These are phyloP conservation scores for Actinidia arguta DNA, from an alignment of 179 eudicot genomes.

Conservation along the genomic window DNA sequence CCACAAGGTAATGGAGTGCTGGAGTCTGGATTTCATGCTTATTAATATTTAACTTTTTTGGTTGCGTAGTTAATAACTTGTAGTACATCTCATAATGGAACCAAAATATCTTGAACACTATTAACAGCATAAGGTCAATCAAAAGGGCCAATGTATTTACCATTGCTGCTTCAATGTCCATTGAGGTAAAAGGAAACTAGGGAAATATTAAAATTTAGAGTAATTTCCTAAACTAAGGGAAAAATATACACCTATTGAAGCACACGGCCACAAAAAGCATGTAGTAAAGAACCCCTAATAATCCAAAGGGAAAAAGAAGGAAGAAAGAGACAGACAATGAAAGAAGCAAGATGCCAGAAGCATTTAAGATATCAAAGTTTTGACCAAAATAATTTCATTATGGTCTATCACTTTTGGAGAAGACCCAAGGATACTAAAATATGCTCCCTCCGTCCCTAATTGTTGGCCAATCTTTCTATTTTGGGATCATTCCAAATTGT, in stretches of 20 bases:
- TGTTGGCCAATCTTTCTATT: no score
- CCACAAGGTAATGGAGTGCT: neutral
- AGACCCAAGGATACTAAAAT: no score
- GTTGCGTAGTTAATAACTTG: neutral
- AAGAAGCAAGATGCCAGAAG: neutral
- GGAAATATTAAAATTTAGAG: no score
- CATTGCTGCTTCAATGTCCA: neutral
- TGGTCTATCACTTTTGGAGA: neutral
- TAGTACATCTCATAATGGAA: no score
- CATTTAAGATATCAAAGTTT: neutral
- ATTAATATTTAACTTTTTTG: no score
- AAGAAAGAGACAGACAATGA: no score
- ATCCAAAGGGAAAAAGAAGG: neutral
- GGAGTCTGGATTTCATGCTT: no score
- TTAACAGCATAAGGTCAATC: neutral
- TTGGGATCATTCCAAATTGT: no score
- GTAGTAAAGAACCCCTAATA: neutral
- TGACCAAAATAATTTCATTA: neutral
- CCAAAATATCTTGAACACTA: no score
- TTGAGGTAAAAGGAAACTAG: neutral
- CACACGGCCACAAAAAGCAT: neutral
- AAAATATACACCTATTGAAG: neutral
- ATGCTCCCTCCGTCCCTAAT: no score
- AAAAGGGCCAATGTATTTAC: neutral
- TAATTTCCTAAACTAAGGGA: neutral